A percentile compares a stretch with the other conserved stretches of the same genome.
Evolutionary conservation across 2,329 filamentous ascomycete genomes (phyloP).

Genomic region (Diaporthe sp.): DNA sequence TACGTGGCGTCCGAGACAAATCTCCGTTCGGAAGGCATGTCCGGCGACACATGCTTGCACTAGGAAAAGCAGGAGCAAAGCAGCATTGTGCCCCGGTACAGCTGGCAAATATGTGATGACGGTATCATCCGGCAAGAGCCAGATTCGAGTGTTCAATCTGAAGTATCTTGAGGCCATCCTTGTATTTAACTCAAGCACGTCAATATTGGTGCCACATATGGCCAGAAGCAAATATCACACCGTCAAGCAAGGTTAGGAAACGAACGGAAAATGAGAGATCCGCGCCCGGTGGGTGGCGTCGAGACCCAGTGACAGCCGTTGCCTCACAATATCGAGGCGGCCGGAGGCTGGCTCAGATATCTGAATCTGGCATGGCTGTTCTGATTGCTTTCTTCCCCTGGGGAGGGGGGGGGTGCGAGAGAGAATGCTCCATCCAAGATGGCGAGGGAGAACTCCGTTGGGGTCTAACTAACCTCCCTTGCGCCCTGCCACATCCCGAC

Average conservation of each 20-base stretch:
- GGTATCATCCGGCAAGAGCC: slow-evolving; percentile 1
- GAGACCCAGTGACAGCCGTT: slow-evolving; percentile 22
- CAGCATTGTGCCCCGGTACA: neutral
- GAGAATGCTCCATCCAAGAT: neutral
- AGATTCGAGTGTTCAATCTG: neutral
- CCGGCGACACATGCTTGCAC: neutral
- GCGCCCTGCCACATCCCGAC: slow-evolving; percentile 13
- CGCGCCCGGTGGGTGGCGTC: neutral
- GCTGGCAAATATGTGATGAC: neutral
- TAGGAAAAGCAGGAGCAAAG: neutral
- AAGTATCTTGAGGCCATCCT: neutral
- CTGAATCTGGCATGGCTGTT: slow-evolving; percentile 15
- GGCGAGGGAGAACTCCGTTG: slow-evolving; percentile 19
- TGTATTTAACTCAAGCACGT: slow-evolving; percentile 1
- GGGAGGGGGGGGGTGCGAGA: neutral
- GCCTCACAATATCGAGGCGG: slow-evolving; percentile 9
- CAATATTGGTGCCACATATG: slow-evolving; percentile 8
- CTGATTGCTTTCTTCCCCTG: neutral
- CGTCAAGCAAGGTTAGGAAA: neutral
- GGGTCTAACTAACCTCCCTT: slow-evolving; percentile 5
- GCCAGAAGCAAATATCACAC: slow-evolving; percentile 16
- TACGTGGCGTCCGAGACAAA: neutral
- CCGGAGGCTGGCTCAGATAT: slow-evolving; percentile 8
- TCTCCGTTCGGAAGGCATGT: neutral
- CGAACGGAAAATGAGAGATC: neutral